These are phyloP conservation scores for Wickerhamiella allomyrinae DNA, from an alignment of 805 yeast species.

Conservation along the genomic window DNA sequence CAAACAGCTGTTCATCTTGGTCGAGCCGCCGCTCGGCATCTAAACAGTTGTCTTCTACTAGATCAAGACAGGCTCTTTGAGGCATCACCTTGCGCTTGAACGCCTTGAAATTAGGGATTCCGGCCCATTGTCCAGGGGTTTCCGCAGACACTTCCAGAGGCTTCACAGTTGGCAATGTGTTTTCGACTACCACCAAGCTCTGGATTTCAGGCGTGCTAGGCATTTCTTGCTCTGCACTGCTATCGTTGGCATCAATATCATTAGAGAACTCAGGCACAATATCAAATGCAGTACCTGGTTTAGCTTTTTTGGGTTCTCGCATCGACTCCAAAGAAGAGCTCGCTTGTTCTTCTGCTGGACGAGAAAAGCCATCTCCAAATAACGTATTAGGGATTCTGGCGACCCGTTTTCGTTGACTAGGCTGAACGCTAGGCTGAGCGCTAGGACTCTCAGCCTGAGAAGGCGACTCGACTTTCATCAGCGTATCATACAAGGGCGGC, in stretches of 20 bases:
- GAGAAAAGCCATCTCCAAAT: not conserved
- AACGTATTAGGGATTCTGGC: not conserved
- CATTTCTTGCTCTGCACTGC: not conserved
- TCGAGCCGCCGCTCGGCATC: not conserved
- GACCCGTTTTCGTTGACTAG: not conserved
- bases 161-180: not conserved
- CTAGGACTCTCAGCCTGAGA: too few relatives aligned
- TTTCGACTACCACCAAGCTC: not conserved
- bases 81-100: slow-evolving; percentile 4
- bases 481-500: not conserved
- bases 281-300: not conserved
- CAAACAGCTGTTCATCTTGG: not conserved
- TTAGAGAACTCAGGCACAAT: not conserved
- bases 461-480: not conserved
- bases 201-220: not conserved
- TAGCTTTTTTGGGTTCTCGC: not conserved
- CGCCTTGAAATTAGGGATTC: slow-evolving; percentile 14
- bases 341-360: not conserved
- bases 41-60: not conserved
- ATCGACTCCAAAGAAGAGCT: not conserved
- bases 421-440: too few relatives aligned
- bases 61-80: not conserved
- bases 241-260: not conserved
- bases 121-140: not conserved
- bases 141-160: not conserved